These are phyloP conservation scores for Keqinozyma sinolaborantium DNA, from an alignment of 1,139 yeast genomes.

Conservation along the genomic window DNA sequence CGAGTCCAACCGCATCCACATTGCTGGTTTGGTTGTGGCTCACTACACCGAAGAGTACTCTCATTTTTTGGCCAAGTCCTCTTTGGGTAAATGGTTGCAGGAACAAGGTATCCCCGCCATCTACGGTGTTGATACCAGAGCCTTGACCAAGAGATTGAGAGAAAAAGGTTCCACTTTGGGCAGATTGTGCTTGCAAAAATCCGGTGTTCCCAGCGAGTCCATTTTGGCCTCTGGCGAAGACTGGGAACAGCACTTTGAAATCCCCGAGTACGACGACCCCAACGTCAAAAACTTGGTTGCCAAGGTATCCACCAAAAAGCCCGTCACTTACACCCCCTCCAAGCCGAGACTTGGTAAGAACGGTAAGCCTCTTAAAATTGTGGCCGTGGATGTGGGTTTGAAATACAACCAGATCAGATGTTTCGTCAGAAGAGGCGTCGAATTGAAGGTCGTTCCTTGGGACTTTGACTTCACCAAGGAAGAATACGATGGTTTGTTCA, in stretches of 20 bases:
- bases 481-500: slow-evolving; percentile 88
- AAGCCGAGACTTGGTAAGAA: slow-evolving; percentile 54
- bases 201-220: slow-evolving; percentile 33
- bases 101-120: slow-evolving; percentile 92
- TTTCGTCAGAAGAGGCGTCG: slow-evolving; percentile 94
- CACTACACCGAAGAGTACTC: slow-evolving; percentile 96
- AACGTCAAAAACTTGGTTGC: slow-evolving; percentile 89
- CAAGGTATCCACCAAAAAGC: slow-evolving; percentile 75
- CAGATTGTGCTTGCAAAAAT: slow-evolving; percentile 65
- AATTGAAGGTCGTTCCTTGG: slow-evolving; percentile 94
- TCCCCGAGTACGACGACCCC: slow-evolving; percentile 93
- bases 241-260: slow-evolving; percentile 65
- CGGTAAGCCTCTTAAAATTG: slow-evolving; percentile 76
- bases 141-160: slow-evolving; percentile 89
- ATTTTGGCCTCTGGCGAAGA: slow-evolving; percentile 17
- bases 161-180: slow-evolving; percentile 92
- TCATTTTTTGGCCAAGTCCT: slow-evolving; percentile 87
- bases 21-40: slow-evolving; percentile 96
- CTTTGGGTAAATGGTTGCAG: slow-evolving; percentile 91
- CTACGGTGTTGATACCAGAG: slow-evolving; percentile 96
- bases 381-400: slow-evolving; percentile 97
- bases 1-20: slow-evolving; percentile 87
- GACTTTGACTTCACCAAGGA: slow-evolving; percentile 78
- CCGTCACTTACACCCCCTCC: slow-evolving; percentile 63
- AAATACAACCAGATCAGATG: slow-evolving; percentile 97